Percentiles rank a stretch among this genome's conserved stretches.
Conservation (phyloP, 2,329 filamentous ascomycete genomes). For the Stagonosporopsis rhizophila region DNA sequence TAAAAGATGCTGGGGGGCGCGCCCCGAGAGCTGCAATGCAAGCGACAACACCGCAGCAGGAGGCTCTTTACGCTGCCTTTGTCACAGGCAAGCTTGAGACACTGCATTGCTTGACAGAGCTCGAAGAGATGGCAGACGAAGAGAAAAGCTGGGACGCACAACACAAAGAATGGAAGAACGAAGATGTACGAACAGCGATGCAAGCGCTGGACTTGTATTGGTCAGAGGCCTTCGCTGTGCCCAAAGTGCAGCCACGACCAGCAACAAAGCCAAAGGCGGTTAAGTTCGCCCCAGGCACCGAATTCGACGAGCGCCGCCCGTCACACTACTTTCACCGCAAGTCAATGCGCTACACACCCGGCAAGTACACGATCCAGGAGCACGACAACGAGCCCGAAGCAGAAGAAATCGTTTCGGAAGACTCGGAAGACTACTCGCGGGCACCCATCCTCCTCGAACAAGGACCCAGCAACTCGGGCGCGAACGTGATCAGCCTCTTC, state of each 20-base stretch:
- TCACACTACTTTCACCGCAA: slow-evolving; percentile 34
- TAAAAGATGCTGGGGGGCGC: slow-evolving; percentile 31
- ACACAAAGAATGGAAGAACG: slow-evolving; percentile 16
- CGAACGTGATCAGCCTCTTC: neutral
- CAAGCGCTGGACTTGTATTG: slow-evolving; percentile 38
- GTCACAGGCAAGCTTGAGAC: slow-evolving; percentile 32
- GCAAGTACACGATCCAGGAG: slow-evolving; percentile 28
- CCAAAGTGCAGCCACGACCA: neutral
- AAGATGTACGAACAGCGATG: slow-evolving; percentile 32
- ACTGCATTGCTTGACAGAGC: slow-evolving; percentile 26
- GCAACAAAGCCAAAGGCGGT: slow-evolving; percentile 23
- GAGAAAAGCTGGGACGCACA: slow-evolving; percentile 29
- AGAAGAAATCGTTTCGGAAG: slow-evolving; percentile 26
- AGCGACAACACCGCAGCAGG: slow-evolving; percentile 30
- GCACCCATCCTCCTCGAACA: slow-evolving; percentile 10
- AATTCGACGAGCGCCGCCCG: slow-evolving; percentile 31
- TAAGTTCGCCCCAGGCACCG: slow-evolving; percentile 30
- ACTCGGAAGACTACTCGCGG: slow-evolving; percentile 30
- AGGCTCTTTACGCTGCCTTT: slow-evolving; percentile 34
- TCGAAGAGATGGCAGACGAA: slow-evolving; percentile 30
- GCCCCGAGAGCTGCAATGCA: slow-evolving; percentile 27
- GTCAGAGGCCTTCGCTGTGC: slow-evolving; percentile 23
- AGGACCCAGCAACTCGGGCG: neutral
- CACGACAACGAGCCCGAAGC: slow-evolving; percentile 11
- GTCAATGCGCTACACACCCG: slow-evolving; percentile 41